phyloP scores from a whole-genome alignment of 345 rosid species.

The Camelina laxa region DNA sequence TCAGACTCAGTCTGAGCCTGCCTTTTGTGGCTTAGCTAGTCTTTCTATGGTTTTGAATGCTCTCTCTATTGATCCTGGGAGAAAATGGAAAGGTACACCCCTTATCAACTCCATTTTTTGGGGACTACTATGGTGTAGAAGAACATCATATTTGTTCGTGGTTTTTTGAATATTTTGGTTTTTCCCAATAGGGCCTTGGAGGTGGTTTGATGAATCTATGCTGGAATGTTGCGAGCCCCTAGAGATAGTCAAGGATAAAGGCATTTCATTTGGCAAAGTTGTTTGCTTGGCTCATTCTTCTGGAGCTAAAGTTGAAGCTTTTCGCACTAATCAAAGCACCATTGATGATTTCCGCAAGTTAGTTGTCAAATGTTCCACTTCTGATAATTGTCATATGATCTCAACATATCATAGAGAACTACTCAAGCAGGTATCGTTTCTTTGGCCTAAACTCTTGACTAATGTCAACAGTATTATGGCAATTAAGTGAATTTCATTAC shows the following conservation, averaged over 20 bases:
- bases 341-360: constrained; percentile 75
- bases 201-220: constrained; percentile 99
- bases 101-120: not conserved
- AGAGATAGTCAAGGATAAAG: constrained; percentile 76
- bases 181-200: constrained; percentile 83
- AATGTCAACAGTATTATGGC: not conserved
- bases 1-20: constrained; percentile 96
- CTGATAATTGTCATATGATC: constrained; percentile 80
- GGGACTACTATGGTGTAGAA: not conserved
- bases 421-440: constrained; percentile 66
- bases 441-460: not conserved
- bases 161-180: constrained; percentile 6
- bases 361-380: constrained; percentile 62
- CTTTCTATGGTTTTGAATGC: constrained; percentile 91
- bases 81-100: constrained; percentile 76
- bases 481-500: not conserved
- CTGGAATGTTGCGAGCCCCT: constrained; percentile 92
- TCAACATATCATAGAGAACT: constrained; percentile 77
- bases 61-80: constrained; percentile 82
- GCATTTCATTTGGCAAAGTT: constrained; percentile 88
- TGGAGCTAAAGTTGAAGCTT: constrained; percentile 91
- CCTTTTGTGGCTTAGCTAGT: constrained; percentile 85
- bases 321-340: constrained; percentile 75
- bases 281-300: constrained; percentile 91
- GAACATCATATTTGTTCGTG: constrained; percentile 6